These are phyloP conservation scores for Pulicaria dysenterica DNA, from an alignment of 129 eudicot species.

Conservation along the genomic window DNA sequence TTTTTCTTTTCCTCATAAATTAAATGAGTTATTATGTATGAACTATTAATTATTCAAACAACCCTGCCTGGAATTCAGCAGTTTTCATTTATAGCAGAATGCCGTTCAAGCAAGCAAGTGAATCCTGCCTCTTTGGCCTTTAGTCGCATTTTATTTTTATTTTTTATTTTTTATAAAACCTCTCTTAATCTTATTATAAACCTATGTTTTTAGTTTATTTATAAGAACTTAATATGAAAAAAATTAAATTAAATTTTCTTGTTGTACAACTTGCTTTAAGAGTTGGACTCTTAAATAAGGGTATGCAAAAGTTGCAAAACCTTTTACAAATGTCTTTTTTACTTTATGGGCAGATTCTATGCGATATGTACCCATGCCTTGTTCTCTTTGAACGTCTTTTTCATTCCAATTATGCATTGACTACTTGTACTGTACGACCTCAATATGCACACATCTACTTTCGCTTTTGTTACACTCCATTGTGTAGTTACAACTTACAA, in stretches of 20 bases:
- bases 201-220: too few relatives aligned
- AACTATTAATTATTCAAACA: slow-evolving; percentile 31
- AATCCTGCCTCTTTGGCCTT: slow-evolving; percentile 14
- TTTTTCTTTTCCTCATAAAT: not conserved
- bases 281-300: not conserved
- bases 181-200: too few relatives aligned
- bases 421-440: slow-evolving; percentile 21
- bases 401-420: slow-evolving; percentile 5
- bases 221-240: too few relatives aligned
- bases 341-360: slow-evolving; percentile 33
- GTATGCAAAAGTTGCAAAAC: slow-evolving; percentile 23
- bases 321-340: slow-evolving; percentile 31
- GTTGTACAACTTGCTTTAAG: slow-evolving; percentile 17
- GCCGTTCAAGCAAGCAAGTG: slow-evolving; percentile 53
- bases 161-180: too few relatives aligned
- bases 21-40: slow-evolving; percentile 29
- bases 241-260: too few relatives aligned
- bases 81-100: slow-evolving; percentile 44
- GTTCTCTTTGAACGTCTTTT: slow-evolving; percentile 17
- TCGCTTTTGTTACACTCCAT: not conserved
- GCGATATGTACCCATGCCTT: slow-evolving; percentile 18
- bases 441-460: not conserved
- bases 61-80: slow-evolving; percentile 50
- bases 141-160: not conserved
- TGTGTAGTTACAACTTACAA: too few relatives aligned